These are phyloP conservation scores for Leccinum ochraceum DNA, from an alignment of 768 basidiomycete genomes.

Conservation along the genomic window DNA sequence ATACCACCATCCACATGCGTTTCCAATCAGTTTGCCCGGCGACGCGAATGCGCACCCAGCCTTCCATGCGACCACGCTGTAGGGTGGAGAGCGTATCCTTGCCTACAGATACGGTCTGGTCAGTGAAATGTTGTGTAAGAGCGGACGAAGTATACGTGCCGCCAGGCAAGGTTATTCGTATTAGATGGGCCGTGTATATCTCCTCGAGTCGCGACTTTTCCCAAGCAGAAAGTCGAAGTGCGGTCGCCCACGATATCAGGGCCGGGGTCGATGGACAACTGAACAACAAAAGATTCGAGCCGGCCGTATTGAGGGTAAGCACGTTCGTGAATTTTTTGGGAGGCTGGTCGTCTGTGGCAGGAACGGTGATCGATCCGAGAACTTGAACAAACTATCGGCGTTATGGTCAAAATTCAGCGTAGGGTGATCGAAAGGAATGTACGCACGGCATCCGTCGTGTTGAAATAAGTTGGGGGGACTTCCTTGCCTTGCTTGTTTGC, in stretches of 20 bases:
- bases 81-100: conserved; percentile 63
- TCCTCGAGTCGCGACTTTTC: conserved; percentile 95
- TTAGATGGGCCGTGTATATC: conserved; percentile 94
- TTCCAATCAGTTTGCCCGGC: conserved; percentile 99
- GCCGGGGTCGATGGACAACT: conserved; percentile 73
- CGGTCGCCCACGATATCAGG: conserved; percentile 88
- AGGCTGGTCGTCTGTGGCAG: conserved; percentile 50
- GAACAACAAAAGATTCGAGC: conserved; percentile 86
- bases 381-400: conserved; percentile 70
- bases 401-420: conserved; percentile 9
- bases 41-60: conserved; percentile 86
- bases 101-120: conserved; percentile 29
- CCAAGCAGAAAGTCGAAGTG: conserved; percentile 88
- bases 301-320: conserved; percentile 91
- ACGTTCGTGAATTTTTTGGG: conserved; percentile 70
- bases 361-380: conserved; percentile 69
- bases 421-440: not conserved
- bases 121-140: conserved; percentile 30
- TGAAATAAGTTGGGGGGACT: conserved; percentile 85
- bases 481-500: conserved; percentile 78
- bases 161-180: conserved; percentile 70
- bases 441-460: conserved; percentile 86
- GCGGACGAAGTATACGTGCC: conserved; percentile 31
- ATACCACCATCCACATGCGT: conserved; percentile 85
- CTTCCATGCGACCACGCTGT: conserved; percentile 76